Percentiles rank a stretch among this genome's conserved stretches.
Conservation (phyloP, 2,329 filamentous ascomycete genomes). For the Claviceps sp. region DNA sequence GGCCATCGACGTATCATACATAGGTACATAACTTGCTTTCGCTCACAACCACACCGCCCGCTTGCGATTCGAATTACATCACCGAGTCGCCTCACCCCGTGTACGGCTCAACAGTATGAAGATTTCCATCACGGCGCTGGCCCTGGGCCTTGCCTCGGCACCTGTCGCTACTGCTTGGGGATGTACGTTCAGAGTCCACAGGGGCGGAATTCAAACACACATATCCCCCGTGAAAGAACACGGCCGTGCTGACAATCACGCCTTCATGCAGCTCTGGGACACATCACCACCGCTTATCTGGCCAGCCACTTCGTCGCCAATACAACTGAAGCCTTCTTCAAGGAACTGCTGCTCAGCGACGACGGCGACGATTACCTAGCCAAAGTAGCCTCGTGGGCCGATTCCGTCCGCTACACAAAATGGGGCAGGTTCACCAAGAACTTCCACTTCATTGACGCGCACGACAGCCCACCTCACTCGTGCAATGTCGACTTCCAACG, state of each 20-base stretch:
- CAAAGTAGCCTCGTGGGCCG: slow-evolving; percentile 52
- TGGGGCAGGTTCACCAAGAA: slow-evolving; percentile 47
- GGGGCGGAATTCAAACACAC: not conserved
- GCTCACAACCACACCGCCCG: not conserved
- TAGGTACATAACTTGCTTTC: too few relatives aligned
- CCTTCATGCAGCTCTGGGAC: slow-evolving; percentile 38
- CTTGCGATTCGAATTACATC: not conserved
- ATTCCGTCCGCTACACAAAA: slow-evolving; percentile 50
- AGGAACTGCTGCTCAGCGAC: slow-evolving; percentile 40
- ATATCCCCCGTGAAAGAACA: not conserved
- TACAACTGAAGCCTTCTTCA: slow-evolving; percentile 41
- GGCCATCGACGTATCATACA: not conserved
- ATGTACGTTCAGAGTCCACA: slow-evolving; percentile 18
- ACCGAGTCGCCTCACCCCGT: not conserved
- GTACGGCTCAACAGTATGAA: slow-evolving; percentile 16
- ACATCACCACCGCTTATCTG: slow-evolving; percentile 52
- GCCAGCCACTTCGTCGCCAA: slow-evolving; percentile 46
- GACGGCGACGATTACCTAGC: slow-evolving; percentile 46
- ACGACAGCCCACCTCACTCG: slow-evolving; percentile 43
- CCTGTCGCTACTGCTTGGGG: slow-evolving; percentile 27
- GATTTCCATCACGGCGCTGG: slow-evolving; percentile 15
- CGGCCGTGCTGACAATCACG: not conserved
- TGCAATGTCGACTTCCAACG: slow-evolving; percentile 46
- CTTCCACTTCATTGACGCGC: slow-evolving; percentile 58
- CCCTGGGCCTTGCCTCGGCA: slow-evolving; percentile 18